These are phyloP conservation scores for Vachellia collinsii DNA, from an alignment of 306 rosid species.

Conservation along the genomic window DNA sequence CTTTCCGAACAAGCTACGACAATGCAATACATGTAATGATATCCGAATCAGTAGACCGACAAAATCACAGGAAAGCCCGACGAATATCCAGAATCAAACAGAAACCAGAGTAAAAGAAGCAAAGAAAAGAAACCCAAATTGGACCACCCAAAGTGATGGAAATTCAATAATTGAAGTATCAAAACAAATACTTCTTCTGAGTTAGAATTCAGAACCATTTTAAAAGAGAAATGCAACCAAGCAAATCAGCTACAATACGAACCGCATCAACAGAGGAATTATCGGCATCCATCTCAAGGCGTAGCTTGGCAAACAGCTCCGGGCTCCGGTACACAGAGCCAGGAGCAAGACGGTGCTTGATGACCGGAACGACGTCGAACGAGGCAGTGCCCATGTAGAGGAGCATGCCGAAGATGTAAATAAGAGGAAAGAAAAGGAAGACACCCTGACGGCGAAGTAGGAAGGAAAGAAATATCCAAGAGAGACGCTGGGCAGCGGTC, in stretches of 20 bases:
- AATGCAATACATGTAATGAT: conserved; percentile 3
- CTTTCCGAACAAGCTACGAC: neutral
- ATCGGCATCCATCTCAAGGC: conserved; percentile 72
- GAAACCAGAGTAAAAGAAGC: neutral
- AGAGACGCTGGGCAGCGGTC: conserved; percentile 61
- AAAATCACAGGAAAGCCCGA: neutral
- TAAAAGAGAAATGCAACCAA: conserved; percentile 16
- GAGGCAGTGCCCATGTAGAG: conserved; percentile 86
- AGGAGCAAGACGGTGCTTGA: conserved; percentile 69
- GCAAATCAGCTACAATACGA: conserved; percentile 22
- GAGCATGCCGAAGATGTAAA: conserved; percentile 81
- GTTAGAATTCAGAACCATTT: neutral
- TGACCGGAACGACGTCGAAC: conserved; percentile 71
- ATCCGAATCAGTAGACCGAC: conserved; percentile 22
- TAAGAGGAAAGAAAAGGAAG: conserved; percentile 80
- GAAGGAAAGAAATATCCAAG: conserved; percentile 72
- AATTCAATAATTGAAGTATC: neutral
- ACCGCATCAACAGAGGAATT: conserved; percentile 82
- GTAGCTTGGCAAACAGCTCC: conserved; percentile 66
- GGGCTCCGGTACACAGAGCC: conserved; percentile 90
- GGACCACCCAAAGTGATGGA: neutral
- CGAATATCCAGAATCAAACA: conserved; percentile 12
- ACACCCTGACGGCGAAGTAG: conserved; percentile 89
- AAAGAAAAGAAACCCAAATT: neutral
- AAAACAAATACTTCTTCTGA: neutral